Evolutionary conservation across 148 eudicot species (phyloP).

Genomic region (Chenopodium album): DNA sequence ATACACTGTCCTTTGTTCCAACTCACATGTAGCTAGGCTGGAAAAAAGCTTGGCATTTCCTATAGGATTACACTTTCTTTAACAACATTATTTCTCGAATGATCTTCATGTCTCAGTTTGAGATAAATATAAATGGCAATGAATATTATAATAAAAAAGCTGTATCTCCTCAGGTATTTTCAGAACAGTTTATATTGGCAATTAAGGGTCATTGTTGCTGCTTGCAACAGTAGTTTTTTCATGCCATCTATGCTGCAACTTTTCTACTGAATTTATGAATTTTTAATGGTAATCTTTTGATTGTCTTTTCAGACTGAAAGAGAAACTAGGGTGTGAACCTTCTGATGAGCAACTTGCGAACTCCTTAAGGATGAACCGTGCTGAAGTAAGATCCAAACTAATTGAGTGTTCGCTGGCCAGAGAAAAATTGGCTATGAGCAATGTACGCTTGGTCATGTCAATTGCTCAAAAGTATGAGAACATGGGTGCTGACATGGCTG

Average conservation of each 20-base stretch:
- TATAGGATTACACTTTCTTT: background rate
- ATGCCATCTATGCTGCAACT: background rate
- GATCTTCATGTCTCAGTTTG: background rate
- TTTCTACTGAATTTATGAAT: background rate
- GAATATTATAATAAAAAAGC: too few relatives aligned
- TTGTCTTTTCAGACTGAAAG: conserved; percentile 56
- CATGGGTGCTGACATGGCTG: conserved; percentile 97
- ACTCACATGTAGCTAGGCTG: background rate
- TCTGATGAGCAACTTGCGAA: conserved; percentile 84
- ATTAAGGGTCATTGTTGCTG: background rate
- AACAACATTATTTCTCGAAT: background rate
- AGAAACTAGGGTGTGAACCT: conserved; percentile 78
- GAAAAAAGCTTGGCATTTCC: background rate
- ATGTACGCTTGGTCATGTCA: conserved; percentile 92
- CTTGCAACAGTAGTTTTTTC: background rate
- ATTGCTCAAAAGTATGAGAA: conserved; percentile 85
- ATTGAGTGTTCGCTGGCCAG: conserved; percentile 83
- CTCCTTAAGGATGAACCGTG: conserved; percentile 61
- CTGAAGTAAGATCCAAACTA: conserved; percentile 59
- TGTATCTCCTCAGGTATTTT: background rate
- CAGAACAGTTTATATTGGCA: background rate
- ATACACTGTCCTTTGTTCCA: background rate
- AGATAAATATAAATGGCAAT: background rate
- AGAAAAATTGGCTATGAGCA: conserved; percentile 92
- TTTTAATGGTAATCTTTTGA: background rate